A percentile compares a stretch with the other conserved stretches of the same genome.
These are phyloP conservation scores for Saccharomyces hybrid DNA, from an alignment of 1,139 yeast species.

Conservation along the genomic window DNA sequence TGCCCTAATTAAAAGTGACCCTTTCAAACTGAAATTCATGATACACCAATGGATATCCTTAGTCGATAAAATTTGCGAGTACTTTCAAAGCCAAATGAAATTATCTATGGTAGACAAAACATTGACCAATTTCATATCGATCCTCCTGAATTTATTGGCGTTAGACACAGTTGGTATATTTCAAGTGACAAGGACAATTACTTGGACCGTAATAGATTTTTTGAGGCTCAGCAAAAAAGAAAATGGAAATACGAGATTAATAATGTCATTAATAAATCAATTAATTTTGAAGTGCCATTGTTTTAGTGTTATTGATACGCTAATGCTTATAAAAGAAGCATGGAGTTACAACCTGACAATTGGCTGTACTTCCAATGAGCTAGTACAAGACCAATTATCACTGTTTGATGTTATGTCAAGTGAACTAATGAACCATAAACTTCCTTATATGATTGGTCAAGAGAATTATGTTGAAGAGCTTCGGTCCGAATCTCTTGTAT, in stretches of 20 bases:
- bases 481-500: constrained; percentile 1
- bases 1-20: constrained; percentile 15
- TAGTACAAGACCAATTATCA: constrained; percentile 16
- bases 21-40: constrained; percentile 22
- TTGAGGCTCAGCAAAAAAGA: constrained; percentile 17
- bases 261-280: constrained; percentile 18
- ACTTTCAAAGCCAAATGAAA: constrained; percentile 12
- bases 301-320: constrained; percentile 10
- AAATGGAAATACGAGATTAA: constrained; percentile 17
- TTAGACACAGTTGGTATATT: constrained; percentile 21
- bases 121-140: constrained; percentile 17
- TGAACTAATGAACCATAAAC: constrained; percentile 15
- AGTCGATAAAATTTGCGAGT: constrained; percentile 11
- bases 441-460: constrained; percentile 18
- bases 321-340: constrained; percentile 13
- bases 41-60: constrained; percentile 24
- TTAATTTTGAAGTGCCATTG: constrained; percentile 20
- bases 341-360: constrained; percentile 17
- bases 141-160: constrained; percentile 13
- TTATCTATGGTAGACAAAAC: constrained; percentile 15
- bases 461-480: constrained; percentile 3
- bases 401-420: constrained; percentile 20
- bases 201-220: constrained; percentile 10
- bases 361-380: constrained; percentile 15
- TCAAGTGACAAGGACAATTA: constrained; percentile 11